Conservation (phyloP, 257 asterid species). For the Paraleonurus japonicus region DNA sequence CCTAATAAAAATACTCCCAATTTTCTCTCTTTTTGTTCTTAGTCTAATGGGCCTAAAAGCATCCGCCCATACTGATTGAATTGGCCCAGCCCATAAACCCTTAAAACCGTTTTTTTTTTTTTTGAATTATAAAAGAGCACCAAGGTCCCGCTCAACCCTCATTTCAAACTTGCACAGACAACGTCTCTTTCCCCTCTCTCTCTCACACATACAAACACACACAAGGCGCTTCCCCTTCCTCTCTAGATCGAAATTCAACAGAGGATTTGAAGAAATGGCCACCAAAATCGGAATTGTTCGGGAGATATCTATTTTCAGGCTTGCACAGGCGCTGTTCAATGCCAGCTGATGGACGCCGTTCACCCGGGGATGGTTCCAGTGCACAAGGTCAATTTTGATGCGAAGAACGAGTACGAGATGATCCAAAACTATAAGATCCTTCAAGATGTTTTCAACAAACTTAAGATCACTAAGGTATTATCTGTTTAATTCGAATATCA, state of each 20-base stretch:
- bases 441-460: no score
- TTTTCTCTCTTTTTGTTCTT: no score
- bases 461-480: no score
- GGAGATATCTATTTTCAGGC: constrained; percentile 42
- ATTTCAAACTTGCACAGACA: no score
- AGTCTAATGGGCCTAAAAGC: no score
- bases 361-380: constrained; percentile 85
- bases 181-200: no score
- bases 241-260: constrained; percentile 4
- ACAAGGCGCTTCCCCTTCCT: background rate
- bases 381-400: constrained; percentile 93
- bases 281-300: constrained; percentile 46
- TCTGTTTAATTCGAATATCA: background rate
- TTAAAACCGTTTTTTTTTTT: background rate
- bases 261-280: constrained; percentile 45
- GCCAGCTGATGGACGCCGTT: constrained; percentile 89
- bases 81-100: no score
- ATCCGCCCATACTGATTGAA: no score
- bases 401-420: constrained; percentile 78
- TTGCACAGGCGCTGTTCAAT: constrained; percentile 81
- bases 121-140: constrained; percentile 18
- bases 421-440: no score
- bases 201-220: no score
- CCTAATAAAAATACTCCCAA: no score
- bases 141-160: constrained; percentile 52